Conservation (phyloP, 2,329 filamentous ascomycete species). For the Shiraia bambusicola region DNA sequence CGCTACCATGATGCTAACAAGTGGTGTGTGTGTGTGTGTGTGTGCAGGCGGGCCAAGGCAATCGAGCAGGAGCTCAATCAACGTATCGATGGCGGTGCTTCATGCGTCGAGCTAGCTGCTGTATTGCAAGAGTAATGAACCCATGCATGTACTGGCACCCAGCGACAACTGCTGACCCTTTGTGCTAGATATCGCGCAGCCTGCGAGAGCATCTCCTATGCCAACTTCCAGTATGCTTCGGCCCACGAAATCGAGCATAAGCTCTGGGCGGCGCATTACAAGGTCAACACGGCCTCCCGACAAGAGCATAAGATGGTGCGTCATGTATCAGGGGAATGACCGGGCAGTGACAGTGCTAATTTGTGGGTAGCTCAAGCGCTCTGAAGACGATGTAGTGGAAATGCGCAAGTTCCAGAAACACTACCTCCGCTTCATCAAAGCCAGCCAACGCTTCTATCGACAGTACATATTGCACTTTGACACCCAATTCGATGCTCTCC, state of each 20-base stretch:
- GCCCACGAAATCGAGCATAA: slow-evolving; percentile 65
- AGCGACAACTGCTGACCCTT: slow-evolving; percentile 18
- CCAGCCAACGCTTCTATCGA: slow-evolving; percentile 84
- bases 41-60: slow-evolving; percentile 46
- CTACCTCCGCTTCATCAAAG: slow-evolving; percentile 83
- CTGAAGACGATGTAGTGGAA: slow-evolving; percentile 59
- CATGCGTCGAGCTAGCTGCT: slow-evolving; percentile 53
- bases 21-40: too few species aligned
- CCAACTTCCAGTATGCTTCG: slow-evolving; percentile 67
- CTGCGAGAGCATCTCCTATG: slow-evolving; percentile 71
- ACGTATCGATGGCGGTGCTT: slow-evolving; percentile 53
- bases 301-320: slow-evolving; percentile 50
- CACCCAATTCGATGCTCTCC: slow-evolving; percentile 57
- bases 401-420: slow-evolving; percentile 78
- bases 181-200: slow-evolving; percentile 64
- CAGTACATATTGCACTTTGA: slow-evolving; percentile 79
- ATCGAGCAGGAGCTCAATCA: slow-evolving; percentile 54
- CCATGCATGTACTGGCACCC: neutral
- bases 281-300: slow-evolving; percentile 77
- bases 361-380: slow-evolving; percentile 47
- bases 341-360: slow-evolving; percentile 7
- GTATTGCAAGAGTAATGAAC: slow-evolving; percentile 40
- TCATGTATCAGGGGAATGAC: neutral
- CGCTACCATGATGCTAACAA: slow-evolving; percentile 12
- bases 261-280: slow-evolving; percentile 78